These are phyloP conservation scores for Termitomyces sp. DNA, from an alignment of 768 basidiomycete species.

Conservation along the genomic window DNA sequence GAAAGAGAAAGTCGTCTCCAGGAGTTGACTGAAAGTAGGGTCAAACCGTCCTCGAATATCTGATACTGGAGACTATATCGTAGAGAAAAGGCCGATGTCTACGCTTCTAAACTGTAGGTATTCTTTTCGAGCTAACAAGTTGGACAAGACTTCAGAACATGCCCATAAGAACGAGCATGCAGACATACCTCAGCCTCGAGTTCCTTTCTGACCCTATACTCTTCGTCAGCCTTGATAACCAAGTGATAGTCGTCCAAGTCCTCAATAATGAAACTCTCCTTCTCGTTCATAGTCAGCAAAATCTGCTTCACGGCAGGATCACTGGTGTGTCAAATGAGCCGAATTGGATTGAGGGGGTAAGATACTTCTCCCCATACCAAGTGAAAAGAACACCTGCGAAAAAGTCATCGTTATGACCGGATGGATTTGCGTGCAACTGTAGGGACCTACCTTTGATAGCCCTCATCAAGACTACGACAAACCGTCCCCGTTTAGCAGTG, in stretches of 20 bases:
- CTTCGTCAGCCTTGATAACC: conserved; percentile 68
- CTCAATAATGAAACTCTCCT: conserved; percentile 77
- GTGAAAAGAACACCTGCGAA: not conserved
- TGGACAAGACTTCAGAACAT: not conserved
- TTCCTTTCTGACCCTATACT: conserved; percentile 69
- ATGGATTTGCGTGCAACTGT: not conserved
- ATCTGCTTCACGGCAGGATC: conserved; percentile 71
- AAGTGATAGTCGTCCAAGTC: conserved; percentile 80
- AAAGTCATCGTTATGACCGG: too few species aligned
- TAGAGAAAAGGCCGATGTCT: too few species aligned
- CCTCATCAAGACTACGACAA: conserved; percentile 50
- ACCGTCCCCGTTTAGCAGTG: not conserved
- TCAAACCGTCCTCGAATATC: not conserved
- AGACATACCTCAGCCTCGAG: conserved; percentile 76
- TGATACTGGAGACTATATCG: not conserved
- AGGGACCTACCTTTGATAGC: not conserved
- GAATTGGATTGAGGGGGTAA: conserved; percentile 61
- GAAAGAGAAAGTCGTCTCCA: not conserved
- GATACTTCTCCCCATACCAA: conserved; percentile 44
- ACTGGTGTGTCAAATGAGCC: conserved; percentile 43
- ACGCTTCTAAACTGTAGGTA: conserved; percentile 1
- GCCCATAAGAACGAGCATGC: not conserved
- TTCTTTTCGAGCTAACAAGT: not conserved
- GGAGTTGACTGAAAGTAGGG: too few species aligned
- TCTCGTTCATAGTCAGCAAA: conserved; percentile 78